phyloP scores from a whole-genome alignment of 768 basidiomycete species.

The Steccherinum ochraceum region DNA sequence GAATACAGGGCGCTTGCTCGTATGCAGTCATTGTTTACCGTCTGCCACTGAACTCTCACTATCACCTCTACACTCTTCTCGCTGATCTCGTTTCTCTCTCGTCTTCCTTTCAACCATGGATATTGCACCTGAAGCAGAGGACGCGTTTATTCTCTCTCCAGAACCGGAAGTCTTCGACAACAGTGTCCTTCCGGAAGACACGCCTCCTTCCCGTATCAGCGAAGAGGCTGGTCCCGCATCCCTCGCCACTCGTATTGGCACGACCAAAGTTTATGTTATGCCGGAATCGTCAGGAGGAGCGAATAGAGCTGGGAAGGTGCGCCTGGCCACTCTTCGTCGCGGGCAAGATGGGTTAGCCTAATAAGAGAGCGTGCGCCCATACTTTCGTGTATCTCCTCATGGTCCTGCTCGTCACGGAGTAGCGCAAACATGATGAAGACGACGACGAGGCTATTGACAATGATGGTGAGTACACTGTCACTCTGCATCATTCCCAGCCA shows the following conservation, averaged over 20 bases:
- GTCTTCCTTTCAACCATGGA: constrained; percentile 18
- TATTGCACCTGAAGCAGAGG: constrained; percentile 32
- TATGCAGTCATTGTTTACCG: no score
- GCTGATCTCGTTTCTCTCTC: no score
- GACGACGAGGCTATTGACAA: constrained; percentile 21
- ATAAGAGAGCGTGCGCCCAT: constrained; percentile 30
- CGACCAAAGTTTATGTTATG: constrained; percentile 70
- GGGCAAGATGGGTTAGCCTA: constrained; percentile 32
- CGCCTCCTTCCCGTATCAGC: constrained; percentile 5
- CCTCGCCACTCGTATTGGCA: constrained; percentile 65
- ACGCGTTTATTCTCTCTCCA: constrained; percentile 47
- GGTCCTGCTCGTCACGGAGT: constrained; percentile 14
- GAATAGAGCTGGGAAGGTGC: constrained; percentile 67
- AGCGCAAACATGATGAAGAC: constrained; percentile 44
- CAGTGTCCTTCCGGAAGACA: constrained; percentile 37
- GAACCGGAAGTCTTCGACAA: constrained; percentile 53
- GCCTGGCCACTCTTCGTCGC: constrained; percentile 38
- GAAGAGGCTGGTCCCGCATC: constrained; percentile 12
- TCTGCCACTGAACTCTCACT: no score
- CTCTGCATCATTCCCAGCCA: no score
- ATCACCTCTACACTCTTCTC: no score
- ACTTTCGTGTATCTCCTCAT: constrained; percentile 6
- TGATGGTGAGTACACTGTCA: no score
- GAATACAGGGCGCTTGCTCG: no score
- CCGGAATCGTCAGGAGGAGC: constrained; percentile 52